phyloP scores from a whole-genome alignment of 139 green algal species.

The Chlorella sorokiniana region DNA sequence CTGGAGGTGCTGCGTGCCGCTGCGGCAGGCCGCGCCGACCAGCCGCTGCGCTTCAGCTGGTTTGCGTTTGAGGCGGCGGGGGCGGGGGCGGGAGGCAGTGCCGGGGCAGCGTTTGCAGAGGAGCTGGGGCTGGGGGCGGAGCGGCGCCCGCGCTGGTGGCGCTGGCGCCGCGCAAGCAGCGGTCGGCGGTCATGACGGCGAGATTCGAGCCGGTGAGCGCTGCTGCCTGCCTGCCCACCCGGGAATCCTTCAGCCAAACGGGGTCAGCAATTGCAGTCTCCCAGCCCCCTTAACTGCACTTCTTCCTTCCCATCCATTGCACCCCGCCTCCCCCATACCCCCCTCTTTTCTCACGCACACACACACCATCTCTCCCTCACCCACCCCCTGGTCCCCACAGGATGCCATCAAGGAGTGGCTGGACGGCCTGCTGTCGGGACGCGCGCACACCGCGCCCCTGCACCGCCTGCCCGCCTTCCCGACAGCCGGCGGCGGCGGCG shows the following conservation, averaged over 20 bases:
- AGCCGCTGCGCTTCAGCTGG: slow-evolving; percentile 33
- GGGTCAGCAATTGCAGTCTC: no score
- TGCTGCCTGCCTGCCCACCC: background rate
- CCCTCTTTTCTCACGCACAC: no score
- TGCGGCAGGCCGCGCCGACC: slow-evolving; percentile 3
- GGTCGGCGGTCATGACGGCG: slow-evolving; percentile 36
- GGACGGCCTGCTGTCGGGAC: slow-evolving; percentile 44
- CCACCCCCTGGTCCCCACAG: background rate
- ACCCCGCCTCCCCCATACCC: no score
- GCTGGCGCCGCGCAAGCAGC: slow-evolving; percentile 39
- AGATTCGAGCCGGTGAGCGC: slow-evolving; percentile 3
- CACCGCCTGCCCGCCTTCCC: slow-evolving; percentile 9
- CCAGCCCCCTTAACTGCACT: background rate
- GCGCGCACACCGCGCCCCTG: slow-evolving; percentile 32
- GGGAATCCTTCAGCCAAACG: no score
- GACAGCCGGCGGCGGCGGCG: background rate
- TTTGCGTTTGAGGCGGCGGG: background rate
- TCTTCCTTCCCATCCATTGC: no score
- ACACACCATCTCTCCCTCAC: no score
- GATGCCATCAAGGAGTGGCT: slow-evolving; percentile 33
- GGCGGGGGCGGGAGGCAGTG: background rate
- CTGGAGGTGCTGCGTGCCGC: background rate
- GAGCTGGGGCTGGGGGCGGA: slow-evolving; percentile 26
- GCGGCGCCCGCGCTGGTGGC: slow-evolving; percentile 49
- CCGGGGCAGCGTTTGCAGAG: background rate